Conservation (phyloP, 495 filamentous ascomycete species). For the Podospora pseudoanserina region DNA sequence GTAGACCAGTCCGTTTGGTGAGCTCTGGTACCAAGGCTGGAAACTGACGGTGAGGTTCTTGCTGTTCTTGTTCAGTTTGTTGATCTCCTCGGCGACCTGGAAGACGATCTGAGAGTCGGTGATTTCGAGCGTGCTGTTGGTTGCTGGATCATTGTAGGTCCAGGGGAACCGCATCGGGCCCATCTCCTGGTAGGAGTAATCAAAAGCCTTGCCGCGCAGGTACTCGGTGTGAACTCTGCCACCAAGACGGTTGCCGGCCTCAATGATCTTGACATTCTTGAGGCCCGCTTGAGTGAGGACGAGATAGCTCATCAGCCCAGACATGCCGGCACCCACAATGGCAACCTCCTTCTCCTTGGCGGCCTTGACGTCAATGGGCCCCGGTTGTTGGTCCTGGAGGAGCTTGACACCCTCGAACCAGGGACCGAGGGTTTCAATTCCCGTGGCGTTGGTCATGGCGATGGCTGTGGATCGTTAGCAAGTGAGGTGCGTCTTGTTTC, state of each 20-base stretch:
- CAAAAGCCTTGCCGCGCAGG: conserved; percentile 54
- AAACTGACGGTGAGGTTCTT: conserved; percentile 59
- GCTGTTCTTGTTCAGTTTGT: conserved; percentile 51
- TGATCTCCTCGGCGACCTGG: conserved; percentile 57
- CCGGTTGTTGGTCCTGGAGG: conserved; percentile 52
- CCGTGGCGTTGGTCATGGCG: conserved; percentile 45
- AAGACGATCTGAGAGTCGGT: conserved; percentile 61
- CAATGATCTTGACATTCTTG: conserved; percentile 40
- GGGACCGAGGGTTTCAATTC: conserved; percentile 58
- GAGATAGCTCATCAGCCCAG: conserved; percentile 56
- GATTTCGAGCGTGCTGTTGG: conserved; percentile 54
- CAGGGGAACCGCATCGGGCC: conserved; percentile 66
- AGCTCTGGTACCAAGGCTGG: conserved; percentile 59
- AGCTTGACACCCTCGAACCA: conserved; percentile 69
- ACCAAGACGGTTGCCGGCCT: conserved; percentile 37
- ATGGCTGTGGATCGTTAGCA: conserved; percentile 25
- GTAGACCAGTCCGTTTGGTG: conserved; percentile 50
- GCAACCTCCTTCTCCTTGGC: conserved; percentile 56
- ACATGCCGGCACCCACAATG: conserved; percentile 68
- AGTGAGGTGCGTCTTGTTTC: too few species aligned
- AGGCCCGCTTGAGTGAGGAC: conserved; percentile 39
- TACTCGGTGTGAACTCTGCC: conserved; percentile 62
- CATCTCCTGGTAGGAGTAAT: conserved; percentile 76
- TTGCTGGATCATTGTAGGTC: conserved; percentile 41
- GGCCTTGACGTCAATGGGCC: conserved; percentile 47